Base-by-base conservation (phyloP, 2,329 filamentous ascomycete genomes). In the Leptographium procerum region DNA sequence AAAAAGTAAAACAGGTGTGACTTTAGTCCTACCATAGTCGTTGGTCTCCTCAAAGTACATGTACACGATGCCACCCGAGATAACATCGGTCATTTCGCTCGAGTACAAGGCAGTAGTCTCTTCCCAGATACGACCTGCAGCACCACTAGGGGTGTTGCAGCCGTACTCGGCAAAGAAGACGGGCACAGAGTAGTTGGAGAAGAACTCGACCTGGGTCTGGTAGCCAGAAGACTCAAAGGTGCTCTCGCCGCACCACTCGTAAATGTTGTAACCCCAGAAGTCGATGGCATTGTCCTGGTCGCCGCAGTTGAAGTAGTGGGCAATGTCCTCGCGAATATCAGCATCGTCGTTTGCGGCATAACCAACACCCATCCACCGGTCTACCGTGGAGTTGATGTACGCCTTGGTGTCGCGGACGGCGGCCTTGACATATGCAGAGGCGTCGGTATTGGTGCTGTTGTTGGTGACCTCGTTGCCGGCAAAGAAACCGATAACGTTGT, bases 211-310 rank as follows among this genome's bases (percentile, higher is more conserved):
- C 71, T 92, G 88, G 59, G 84, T 80, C 64, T 86, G 79, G 75
- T 91, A 99, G 57, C 90, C 89, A 4, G 94, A 96, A 60, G 79
- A 69, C 40, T 78, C 69, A 76, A 87, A 94, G 67, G 78, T 83
- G 69, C 89, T 95, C 66, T 91, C 73, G 65, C 92, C 94, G 72
- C 94, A 99, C 94, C 94, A 99, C 57, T 91, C 95, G 82, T 99
- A 99, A 76, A 97, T 96, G 81, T 99, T 99, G 86, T 97, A 97
- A 60, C 94, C 94, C 89, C 91, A 99, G 80, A 95, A 97, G 75
- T 99, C 94, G 64, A 97, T 96, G 61, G 87, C 68, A 75, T 61
- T 73, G 10, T 77, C 75, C 36, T 77, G 70, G 61, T 83, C 72
- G 61, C 91, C 89, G 70, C 94, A 99, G 80, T 96, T 91, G 77